Evolutionary conservation across 2,329 filamentous ascomycete genomes (phyloP), one percentile per base, ranked within the genome.

Genomic region (Ophiostoma pallidulum): DNA sequence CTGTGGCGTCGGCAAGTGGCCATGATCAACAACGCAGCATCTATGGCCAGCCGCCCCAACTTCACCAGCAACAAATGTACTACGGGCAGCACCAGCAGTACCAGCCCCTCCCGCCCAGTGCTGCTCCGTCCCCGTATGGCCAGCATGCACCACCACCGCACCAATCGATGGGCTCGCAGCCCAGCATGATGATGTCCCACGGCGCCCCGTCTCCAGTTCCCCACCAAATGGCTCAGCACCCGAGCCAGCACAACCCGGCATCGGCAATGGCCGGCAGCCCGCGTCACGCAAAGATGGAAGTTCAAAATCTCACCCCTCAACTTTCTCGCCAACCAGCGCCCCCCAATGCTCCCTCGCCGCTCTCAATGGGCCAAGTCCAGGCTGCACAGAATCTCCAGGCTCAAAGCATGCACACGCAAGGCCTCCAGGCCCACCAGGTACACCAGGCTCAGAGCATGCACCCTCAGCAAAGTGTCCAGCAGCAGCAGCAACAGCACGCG

Each of bases 1-100:
- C 90, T 43, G 90, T 96, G 58, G 86, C 90, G 54, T 96, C 91
- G 29, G 84, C 88, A 19, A 87, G 89, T 49, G 77, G 81, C 48
- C 89, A 95, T 66, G 91, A 97, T 62, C 87, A 91, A 61, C 87
- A 94, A 69, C 77, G 90, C 57, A 83, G 80, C 59, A 78, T 97
- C 62, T 97, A 96, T 66, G 83, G 80, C 31, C 85, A 90, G 59
- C 83, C 84, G 43, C 70, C 84, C 48, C 86, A 92, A 64, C 78
- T 94, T 66, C 77, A 86, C 57, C 86, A 85, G 56, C 81, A 79
- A 59, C 73, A 84, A 31, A 88, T 95, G 78, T 95, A 96, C 72
- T 82, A 82, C 58, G 65, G 66, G 59, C 72, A 73, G 55, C 78
- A 78, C 54, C 70, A 72, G 45, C 78, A 78, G 58, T 83, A 82